These are phyloP conservation scores for Fusarium nurragi DNA, from an alignment of 2,329 filamentous ascomycete species.

Conservation along the genomic window DNA sequence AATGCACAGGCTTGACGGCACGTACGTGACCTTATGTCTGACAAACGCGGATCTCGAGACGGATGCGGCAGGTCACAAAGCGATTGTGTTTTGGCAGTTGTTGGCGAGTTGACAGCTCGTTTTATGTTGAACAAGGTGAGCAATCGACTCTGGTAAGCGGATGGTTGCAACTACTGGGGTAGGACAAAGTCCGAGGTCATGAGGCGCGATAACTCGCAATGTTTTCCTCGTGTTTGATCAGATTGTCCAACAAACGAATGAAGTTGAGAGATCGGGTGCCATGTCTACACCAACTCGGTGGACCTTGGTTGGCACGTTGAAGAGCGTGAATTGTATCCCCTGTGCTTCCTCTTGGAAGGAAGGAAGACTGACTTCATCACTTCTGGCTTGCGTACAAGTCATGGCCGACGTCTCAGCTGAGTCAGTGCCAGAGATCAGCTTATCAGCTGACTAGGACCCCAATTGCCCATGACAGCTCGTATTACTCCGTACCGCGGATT, in stretches of 20 bases:
- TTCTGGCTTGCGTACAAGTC: background rate
- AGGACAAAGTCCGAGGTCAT: constrained; percentile 4
- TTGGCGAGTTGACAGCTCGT: constrained; percentile 25
- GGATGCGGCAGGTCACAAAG: constrained; percentile 22
- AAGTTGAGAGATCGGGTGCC: background rate
- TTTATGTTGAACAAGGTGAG: background rate
- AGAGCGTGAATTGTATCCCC: background rate
- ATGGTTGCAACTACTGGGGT: constrained; percentile 7
- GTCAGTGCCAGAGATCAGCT: background rate
- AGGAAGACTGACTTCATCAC: background rate
- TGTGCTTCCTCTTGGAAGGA: background rate
- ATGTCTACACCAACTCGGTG: background rate
- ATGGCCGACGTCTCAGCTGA: background rate
- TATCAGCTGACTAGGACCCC: constrained; percentile 17
- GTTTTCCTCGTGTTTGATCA: background rate
- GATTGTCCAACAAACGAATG: background rate
- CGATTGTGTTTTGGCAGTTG: constrained; percentile 14
- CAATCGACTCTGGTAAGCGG: background rate
- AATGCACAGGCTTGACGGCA: constrained; percentile 10
- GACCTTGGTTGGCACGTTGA: background rate
- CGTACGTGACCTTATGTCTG: constrained; percentile 11
- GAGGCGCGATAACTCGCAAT: background rate
- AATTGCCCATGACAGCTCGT: constrained; percentile 6
- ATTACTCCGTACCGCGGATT: background rate
- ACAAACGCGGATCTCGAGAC: constrained; percentile 18